Evolutionary conservation across 257 asterid species (phyloP), one percentile per base, ranked within the genome.

Genomic region (Dorcoceras hygrometricum): DNA sequence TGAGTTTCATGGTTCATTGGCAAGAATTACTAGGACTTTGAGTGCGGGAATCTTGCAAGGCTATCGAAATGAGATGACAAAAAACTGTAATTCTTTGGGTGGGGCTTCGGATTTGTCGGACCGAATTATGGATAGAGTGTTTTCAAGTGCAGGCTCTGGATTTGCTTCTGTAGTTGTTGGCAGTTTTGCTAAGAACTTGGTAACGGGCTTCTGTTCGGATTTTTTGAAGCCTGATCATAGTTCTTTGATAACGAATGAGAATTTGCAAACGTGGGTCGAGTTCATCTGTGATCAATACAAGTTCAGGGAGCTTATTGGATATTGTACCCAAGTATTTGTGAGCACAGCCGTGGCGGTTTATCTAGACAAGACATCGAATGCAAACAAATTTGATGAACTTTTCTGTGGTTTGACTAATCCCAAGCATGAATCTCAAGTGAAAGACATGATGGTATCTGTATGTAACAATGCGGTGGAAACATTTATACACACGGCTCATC

Each of bases 111-210:
- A 73, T 25, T 71, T 79, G 53, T 60, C 81, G 11, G 84, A 80
- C 51, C 62, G 64, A 23, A 77, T 82, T 34, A 27, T 80, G 59
- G 84, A 86, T 70, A 84, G 74, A 70, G 22, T 87, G 63, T 82
- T 86, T 54, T 68, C 97, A 0, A 82, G 81, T 28, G 76, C 84
- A 24, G 95, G 97, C 23, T 73, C 86, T 4, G 94, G 91, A 64
- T 87, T 90, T 69, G 87, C 85, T 29, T 87, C 97, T 8, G 86
- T 75, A 1, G 81, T 87, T 54, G 83, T 81, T 3, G 97, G 97
- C 23, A 87, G 91, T 69, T 79, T 87, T 22, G 88, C 91, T 0
- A 84, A 76, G 59, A 86, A 82, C 28, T 62, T 80, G 71, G 91
- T 80, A 24, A 67, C 78, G 88, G 83, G 78, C 8, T 70, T 78